Evolutionary conservation across 345 rosid species (phyloP).

Genomic region (Pelargonium nanum): DNA sequence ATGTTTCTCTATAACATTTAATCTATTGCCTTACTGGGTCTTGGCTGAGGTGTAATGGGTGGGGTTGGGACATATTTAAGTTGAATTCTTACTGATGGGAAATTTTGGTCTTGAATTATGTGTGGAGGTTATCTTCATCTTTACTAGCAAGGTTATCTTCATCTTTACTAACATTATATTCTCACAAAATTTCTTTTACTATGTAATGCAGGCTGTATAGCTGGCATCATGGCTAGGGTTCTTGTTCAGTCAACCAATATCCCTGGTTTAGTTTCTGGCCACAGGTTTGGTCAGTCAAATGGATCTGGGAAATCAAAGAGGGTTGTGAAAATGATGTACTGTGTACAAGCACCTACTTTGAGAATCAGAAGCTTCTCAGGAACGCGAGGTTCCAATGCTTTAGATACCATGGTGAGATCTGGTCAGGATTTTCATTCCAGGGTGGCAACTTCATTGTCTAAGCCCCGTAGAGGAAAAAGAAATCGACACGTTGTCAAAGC

Average conservation of each 20-base stretch:
- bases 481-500: conserved; percentile 47
- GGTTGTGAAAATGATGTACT: conserved; percentile 35
- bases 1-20: too few species aligned
- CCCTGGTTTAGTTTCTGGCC: conserved; percentile 30
- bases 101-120: too few species aligned
- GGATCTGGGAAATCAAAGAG: conserved; percentile 39
- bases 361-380: conserved; percentile 47
- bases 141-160: too few species aligned
- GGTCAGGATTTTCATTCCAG: conserved; percentile 35
- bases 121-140: too few species aligned
- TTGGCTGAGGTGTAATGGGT: too few species aligned
- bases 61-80: too few species aligned
- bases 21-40: too few species aligned
- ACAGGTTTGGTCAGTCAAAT: conserved; percentile 28
- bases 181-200: too few species aligned
- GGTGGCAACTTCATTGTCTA: conserved; percentile 27
- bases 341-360: conserved; percentile 25
- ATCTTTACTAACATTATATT: too few species aligned
- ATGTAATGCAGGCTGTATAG: background rate
- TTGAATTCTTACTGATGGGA: too few species aligned
- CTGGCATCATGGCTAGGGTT: conserved; percentile 51
- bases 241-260: conserved; percentile 42
- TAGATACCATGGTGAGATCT: conserved; percentile 28
- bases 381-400: conserved; percentile 38
- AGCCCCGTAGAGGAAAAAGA: conserved; percentile 32